Base-by-base conservation (phyloP, 495 filamentous ascomycete genomes). In the Tricharina praecox region DNA sequence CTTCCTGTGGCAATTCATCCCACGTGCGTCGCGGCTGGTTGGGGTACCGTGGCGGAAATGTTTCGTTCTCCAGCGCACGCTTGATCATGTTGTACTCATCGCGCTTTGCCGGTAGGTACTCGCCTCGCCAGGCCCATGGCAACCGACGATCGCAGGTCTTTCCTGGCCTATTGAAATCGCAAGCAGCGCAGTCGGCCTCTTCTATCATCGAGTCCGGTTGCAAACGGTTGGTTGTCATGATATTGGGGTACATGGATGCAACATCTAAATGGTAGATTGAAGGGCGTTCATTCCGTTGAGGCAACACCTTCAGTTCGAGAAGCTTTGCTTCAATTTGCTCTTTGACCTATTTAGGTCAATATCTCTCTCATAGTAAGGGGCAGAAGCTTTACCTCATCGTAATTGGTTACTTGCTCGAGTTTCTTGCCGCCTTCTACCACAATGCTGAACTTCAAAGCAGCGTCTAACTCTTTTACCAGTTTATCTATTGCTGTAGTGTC, bases 31-130 rank as follows among this genome's bases (percentile, higher is more conserved):
- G 67, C 1, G 81, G 79, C 15, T 70, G 69, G 51, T 77, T 83
- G 15, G 84, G 77, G 25, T 67, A 69, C 53, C 74, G 78, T 3
- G 77, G 75, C 0, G 90, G 90, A 56, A 99, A 99, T 34, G 66
- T 75, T 60, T 99, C 90, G 45, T 93, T 96, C 56, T 85, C 80
- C n/a, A 95, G 72, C 2, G 88, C 79, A 55, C 86, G 77, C 47
- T 83, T 73, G 53, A 99, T 92, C 90, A 99, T 99, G 64, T 95
- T 96, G 68, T 99, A 99, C 58, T 99, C 90, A 56, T 96, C 86
- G 45, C 83, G 74, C 56, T 96, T 94, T 4, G 90, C 86, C 23
- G 90, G 90, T 44, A 99, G 67, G 50, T 93, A 99, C 65, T 99
- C 90, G 57, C 92, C 90, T 74, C 90, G 76, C 90, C 90, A 99